Evolutionary conservation across 176 grass and related monocot species (phyloP).

Genomic region (Oryza longistaminata): DNA sequence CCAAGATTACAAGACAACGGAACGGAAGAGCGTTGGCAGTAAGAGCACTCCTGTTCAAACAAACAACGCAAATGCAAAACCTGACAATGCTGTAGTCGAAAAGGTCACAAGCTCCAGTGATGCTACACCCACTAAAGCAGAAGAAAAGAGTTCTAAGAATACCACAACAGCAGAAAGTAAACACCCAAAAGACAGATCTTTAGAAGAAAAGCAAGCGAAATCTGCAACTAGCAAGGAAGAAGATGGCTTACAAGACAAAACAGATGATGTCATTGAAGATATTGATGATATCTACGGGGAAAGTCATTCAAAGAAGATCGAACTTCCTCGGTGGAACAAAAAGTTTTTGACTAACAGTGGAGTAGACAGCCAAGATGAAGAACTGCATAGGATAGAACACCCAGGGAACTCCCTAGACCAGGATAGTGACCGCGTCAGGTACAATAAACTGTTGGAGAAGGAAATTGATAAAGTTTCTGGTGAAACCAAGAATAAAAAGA

Average conservation of each 20-base stretch:
- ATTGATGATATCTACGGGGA: slow-evolving; percentile 47
- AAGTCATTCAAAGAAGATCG: slow-evolving; percentile 43
- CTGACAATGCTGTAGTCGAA: background rate
- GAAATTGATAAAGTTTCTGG: slow-evolving; percentile 23
- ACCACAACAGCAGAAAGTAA: slow-evolving; percentile 31
- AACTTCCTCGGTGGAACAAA: slow-evolving; percentile 27
- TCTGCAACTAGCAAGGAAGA: slow-evolving; percentile 40
- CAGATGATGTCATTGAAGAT: slow-evolving; percentile 34
- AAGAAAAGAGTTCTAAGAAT: slow-evolving; percentile 32
- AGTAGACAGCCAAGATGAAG: background rate
- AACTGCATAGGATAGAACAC: slow-evolving; percentile 25
- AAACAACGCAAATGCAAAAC: slow-evolving; percentile 29
- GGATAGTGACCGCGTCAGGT: slow-evolving; percentile 36
- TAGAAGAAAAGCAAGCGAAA: slow-evolving; percentile 52
- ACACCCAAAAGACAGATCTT: slow-evolving; percentile 29
- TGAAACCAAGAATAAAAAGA: slow-evolving; percentile 39
- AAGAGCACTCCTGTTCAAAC: slow-evolving; percentile 29
- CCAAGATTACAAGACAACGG: slow-evolving; percentile 33
- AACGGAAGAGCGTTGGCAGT: background rate
- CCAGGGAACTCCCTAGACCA: slow-evolving; percentile 39
- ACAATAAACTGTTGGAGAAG: slow-evolving; percentile 45
- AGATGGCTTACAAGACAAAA: slow-evolving; percentile 17
- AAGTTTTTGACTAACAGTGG: slow-evolving; percentile 13
- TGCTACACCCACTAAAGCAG: background rate
- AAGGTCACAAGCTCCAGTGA: slow-evolving; percentile 33